A percentile compares a stretch with the other conserved stretches of the same genome.
phyloP scores from a whole-genome alignment of 169 alveolate species.

The Plasmodium vinckei region DNA sequence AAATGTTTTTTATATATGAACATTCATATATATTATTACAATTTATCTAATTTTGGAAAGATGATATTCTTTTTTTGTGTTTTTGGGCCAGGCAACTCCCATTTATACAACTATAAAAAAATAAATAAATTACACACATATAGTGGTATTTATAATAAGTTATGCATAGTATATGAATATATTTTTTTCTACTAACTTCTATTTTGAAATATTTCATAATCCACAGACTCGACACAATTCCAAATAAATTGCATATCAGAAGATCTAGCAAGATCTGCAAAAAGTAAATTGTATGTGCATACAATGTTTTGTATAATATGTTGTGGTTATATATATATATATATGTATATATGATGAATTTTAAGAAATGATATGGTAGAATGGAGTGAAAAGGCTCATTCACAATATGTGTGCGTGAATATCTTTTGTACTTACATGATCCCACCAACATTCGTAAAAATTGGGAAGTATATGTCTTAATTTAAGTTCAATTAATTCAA shows the following conservation, averaged over 20 bases:
- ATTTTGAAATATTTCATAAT: constrained; percentile 50
- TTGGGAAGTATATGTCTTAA: constrained; percentile 60
- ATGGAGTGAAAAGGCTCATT: neutral
- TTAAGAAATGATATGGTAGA: neutral
- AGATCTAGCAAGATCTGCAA: constrained; percentile 41
- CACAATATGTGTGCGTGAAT: neutral
- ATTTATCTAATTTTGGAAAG: constrained; percentile 42
- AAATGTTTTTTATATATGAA: neutral
- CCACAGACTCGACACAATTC: constrained; percentile 3
- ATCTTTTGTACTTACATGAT: constrained; percentile 47
- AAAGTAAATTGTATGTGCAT: neutral
- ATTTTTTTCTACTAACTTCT: neutral
- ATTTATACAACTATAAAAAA: constrained; percentile 27
- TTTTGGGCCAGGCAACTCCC: constrained; percentile 13
- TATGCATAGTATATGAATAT: neutral
- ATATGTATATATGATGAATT: neutral
- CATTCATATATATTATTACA: constrained; percentile 12
- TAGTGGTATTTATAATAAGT: neutral
- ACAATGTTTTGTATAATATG: constrained; percentile 1
- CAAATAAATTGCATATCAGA: constrained; percentile 36
- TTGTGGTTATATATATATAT: neutral
- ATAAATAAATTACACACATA: neutral
- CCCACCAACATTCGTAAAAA: constrained; percentile 77
- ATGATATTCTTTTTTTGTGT: constrained; percentile 49
- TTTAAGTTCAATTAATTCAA: constrained; percentile 54